Percentiles rank a stretch among this genome's conserved stretches.
phyloP scores from a whole-genome alignment of 2,329 filamentous ascomycete genomes.

The Anthostomella pinea region DNA sequence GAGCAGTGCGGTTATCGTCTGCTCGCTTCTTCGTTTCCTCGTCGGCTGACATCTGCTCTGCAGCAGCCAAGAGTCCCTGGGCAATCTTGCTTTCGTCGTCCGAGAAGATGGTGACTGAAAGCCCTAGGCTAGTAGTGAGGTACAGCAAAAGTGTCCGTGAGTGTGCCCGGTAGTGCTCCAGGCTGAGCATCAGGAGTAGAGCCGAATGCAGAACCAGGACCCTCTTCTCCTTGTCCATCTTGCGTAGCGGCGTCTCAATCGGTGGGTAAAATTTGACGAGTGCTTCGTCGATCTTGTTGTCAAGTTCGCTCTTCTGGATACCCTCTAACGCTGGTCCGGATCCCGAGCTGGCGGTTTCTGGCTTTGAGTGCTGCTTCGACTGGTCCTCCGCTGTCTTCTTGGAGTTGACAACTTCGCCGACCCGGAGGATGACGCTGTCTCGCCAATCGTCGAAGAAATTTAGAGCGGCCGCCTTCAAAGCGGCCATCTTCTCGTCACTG shows the following conservation, averaged over 20 bases:
- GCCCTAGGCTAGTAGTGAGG: conserved; percentile 66
- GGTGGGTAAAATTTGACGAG: conserved; percentile 57
- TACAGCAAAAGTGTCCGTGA: conserved; percentile 70
- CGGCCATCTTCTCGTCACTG: conserved; percentile 22
- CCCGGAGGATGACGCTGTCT: conserved; percentile 27
- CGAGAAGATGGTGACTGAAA: conserved; percentile 62
- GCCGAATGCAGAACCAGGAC: conserved; percentile 68
- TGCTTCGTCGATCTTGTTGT: conserved; percentile 46
- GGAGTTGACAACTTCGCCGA: conserved; percentile 29
- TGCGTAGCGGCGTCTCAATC: conserved; percentile 58
- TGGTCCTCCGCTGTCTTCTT: conserved; percentile 18
- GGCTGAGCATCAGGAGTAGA: conserved; percentile 68
- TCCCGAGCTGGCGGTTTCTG: conserved; percentile 7
- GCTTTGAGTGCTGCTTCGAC: conserved; percentile 18
- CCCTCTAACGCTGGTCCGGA: conserved; percentile 6
- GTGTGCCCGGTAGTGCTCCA: conserved; percentile 75
- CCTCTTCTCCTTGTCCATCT: conserved; percentile 57
- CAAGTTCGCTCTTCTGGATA: conserved; percentile 21
- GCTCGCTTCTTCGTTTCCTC: conserved; percentile 60
- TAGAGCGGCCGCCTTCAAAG: conserved; percentile 25
- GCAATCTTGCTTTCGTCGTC: conserved; percentile 75
- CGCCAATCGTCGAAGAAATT: conserved; percentile 31
- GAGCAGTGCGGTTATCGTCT: conserved; percentile 60
- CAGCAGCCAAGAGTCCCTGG: conserved; percentile 69
- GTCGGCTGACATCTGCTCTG: conserved; percentile 62